Evolutionary conservation across 106 monocot species (phyloP), one percentile per base, ranked within the genome.

Genomic region (Acorus calamus): DNA sequence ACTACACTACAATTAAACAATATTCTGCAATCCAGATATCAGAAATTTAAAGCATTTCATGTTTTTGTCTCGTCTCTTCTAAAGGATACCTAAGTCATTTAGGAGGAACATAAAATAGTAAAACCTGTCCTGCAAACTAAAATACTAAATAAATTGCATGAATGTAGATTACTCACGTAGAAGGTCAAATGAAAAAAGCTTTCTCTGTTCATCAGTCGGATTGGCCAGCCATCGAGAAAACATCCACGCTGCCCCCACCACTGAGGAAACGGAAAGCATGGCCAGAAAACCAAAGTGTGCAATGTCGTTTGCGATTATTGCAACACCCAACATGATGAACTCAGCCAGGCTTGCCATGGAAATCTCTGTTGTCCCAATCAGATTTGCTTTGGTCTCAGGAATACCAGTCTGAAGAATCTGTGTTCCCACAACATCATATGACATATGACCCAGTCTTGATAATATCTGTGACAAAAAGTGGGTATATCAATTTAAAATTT

Each of bases 361-460:
- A 48, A 90, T 66, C 57, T 96, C 94, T 9, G 84, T 96, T 5
- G 84, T 60, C 41, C 94, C 94, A 5, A 96, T 86, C 14, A 96
- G 66, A 82, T 96, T 96, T 62, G 94, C 90, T 77, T 90, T 96
- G 56, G 64, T 75, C 48, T 66, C 44, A n/a, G 94, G 94, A 45
- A 90, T 82, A 3, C 94, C 94, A 3, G 90, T 96, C 59, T 96
- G 94, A 76, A 96, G 90, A 74, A 96, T 96, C 52, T 96, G 94
- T 8, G 94, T 96, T 7, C 94, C 94, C 42, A 96, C 82, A 56
- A 96, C 87, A 76, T 96, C 94, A 69, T 96, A 96, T 8, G 89
- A 84, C 89, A 90, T 89, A 71, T 90, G 86, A 3, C 94, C 94
- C 63, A 96, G 66, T 66, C 94, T 87, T 48, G 94, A 94, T 8